These are phyloP conservation scores for Heterobasidion annosum DNA, from an alignment of 1,284 basidiomycete genomes.

Conservation along the genomic window DNA sequence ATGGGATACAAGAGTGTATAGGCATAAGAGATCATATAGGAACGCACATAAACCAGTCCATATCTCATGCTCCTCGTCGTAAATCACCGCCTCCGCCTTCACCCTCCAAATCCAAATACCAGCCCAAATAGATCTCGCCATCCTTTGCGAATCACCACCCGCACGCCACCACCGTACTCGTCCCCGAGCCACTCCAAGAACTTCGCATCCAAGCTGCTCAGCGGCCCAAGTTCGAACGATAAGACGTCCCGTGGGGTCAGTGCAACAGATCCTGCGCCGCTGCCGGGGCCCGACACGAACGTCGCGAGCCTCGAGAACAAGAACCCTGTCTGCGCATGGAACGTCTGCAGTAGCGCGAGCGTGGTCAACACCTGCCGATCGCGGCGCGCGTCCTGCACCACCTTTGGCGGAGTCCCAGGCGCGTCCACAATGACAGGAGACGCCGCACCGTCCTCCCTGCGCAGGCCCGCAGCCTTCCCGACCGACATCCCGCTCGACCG, in stretches of 20 bases:
- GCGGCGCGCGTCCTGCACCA: conserved; percentile 16
- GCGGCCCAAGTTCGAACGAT: conserved; percentile 60
- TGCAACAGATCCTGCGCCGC: conserved; percentile 15
- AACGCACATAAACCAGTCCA: not conserved
- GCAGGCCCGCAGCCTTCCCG: conserved; percentile 12
- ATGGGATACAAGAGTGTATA: not conserved
- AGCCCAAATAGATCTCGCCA: conserved; percentile 41
- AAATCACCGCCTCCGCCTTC: not conserved
- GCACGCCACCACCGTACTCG: conserved; percentile 42
- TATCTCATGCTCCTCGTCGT: not conserved
- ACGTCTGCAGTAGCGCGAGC: conserved; percentile 59
- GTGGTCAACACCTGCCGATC: conserved; percentile 50
- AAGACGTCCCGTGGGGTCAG: conserved; percentile 52
- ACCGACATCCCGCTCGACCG: conserved; percentile 18
- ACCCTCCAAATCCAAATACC: conserved; percentile 30
- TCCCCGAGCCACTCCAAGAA: conserved; percentile 69
- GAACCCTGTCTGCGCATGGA: conserved; percentile 62
- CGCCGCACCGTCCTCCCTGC: conserved; percentile 3
- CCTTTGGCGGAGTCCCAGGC: conserved; percentile 4
- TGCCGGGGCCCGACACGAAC: conserved; percentile 26
- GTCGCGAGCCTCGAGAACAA: conserved; percentile 52
- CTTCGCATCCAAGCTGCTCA: conserved; percentile 55
- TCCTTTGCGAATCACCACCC: conserved; percentile 31
- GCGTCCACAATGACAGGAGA: not conserved
- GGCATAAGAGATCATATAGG: not conserved